Conservation (phyloP, 2,329 filamentous ascomycete genomes). For the Fusarium oxysporum region DNA sequence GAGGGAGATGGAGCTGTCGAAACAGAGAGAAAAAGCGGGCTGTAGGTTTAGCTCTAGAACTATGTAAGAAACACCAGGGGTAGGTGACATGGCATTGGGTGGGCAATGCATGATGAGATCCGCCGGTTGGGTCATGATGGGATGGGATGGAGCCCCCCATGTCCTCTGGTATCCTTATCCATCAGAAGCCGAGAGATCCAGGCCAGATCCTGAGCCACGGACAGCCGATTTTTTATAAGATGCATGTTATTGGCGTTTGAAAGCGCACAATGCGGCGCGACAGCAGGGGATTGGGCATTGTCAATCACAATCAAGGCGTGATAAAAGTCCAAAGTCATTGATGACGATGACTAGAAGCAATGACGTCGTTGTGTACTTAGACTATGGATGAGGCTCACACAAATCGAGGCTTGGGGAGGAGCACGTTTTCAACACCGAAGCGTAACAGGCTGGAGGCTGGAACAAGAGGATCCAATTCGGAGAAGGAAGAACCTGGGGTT, state of each 20-base stretch:
- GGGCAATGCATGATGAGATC: conserved; percentile 30
- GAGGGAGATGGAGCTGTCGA: conserved; percentile 1
- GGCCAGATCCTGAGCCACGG: conserved; percentile 36
- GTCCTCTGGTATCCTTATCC: not conserved
- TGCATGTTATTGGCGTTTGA: not conserved
- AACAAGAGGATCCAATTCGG: conserved; percentile 4
- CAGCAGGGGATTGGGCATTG: not conserved
- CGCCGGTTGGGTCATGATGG: conserved; percentile 6
- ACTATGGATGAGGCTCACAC: not conserved
- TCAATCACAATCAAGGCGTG: not conserved
- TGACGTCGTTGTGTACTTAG: conserved; percentile 18
- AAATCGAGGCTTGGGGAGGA: conserved; percentile 7
- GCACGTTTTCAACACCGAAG: conserved; percentile 20
- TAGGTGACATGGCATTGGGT: conserved; percentile 21
- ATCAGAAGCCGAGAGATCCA: conserved; percentile 43
- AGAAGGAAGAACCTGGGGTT: conserved; percentile 29
- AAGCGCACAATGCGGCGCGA: not conserved
- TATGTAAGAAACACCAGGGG: conserved; percentile 26
- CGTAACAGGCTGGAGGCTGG: conserved; percentile 14
- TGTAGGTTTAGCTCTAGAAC: conserved; percentile 23
- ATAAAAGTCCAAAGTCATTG: not conserved
- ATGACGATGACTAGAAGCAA: conserved; percentile 11
- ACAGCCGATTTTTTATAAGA: not conserved
- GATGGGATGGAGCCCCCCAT: conserved; percentile 3
- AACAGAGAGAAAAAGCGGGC: conserved; percentile 18